Base-by-base conservation (phyloP, 345 rosid genomes). In the Melaleuca alternifolia region DNA sequence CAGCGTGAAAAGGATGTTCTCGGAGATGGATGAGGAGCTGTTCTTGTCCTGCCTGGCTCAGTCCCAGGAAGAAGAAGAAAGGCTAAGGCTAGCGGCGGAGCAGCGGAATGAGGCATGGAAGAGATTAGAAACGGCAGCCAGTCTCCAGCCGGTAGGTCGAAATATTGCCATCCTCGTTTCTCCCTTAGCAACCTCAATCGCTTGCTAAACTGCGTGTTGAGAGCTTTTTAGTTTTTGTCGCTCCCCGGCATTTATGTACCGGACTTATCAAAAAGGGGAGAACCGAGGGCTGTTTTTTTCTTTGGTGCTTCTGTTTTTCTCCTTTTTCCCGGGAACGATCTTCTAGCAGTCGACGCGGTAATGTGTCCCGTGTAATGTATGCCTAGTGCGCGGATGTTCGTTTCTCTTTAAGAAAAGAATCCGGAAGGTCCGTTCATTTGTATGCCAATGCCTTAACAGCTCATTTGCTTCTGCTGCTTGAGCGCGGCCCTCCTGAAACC, bases 1-100 rank as follows among this genome's bases (percentile, higher is more conserved):
- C 81, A 94, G 93, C 56, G 92, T 96, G 44, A 88, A 94, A 50
- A 95, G 93, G 85, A 91, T 95, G 98, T 94, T 96, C 89, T 89
- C 92, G 0, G 98, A 96, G 88, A 96, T 95, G 96, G 99, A 96
- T 24, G 96, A 92, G 12, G 85, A 83, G 50, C 86, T 96, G 87
- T 96, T 92, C 92, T 62, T 90, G 54, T 91, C 96, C 85, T 95
- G 97, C 91, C 95, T 89, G 24, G 84, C 90, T 30, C 93, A 93
- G 16, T 94, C 90, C 30, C 89, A 84, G 82, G 97, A 95, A 85
- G 95, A 94, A 71, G 93, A 93, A 87, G 94, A 92, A 85, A 92
- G 91, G 89, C 90, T 89, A 76, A 88, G 87, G 84, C 50, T 88
- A 50, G 87, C 44, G 50, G 94, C 89, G 6, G 94, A 93, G 90